Conservation (phyloP, 1,284 basidiomycete species). For the Cryptococcus sp. region DNA sequence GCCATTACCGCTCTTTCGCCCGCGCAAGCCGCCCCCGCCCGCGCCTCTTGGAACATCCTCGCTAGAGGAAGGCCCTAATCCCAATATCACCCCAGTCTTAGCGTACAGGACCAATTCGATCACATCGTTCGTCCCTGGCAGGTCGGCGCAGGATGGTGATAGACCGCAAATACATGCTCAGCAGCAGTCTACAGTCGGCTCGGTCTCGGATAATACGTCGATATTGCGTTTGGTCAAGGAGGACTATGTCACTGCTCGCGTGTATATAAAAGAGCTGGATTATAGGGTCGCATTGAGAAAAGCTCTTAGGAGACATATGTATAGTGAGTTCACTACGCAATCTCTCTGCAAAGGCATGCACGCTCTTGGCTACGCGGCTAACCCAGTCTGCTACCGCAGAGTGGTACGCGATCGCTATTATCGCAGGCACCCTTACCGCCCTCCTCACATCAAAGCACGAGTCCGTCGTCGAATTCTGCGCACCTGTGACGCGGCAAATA, state of each 20-base stretch:
- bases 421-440: constrained; percentile 37
- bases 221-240: constrained; percentile 29
- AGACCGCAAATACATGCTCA: too few relatives aligned
- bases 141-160: too few relatives aligned
- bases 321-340: constrained; percentile 29
- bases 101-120: too few relatives aligned
- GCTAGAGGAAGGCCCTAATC: too few relatives aligned
- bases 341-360: not conserved
- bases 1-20: too few relatives aligned
- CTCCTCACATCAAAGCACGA: constrained; percentile 44
- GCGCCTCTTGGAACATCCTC: too few relatives aligned
- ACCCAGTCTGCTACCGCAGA: constrained; percentile 18
- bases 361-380: not conserved
- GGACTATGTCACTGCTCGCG: constrained; percentile 27
- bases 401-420: constrained; percentile 43
- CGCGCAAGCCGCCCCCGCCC: too few relatives aligned
- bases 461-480: constrained; percentile 39
- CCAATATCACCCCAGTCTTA: too few relatives aligned
- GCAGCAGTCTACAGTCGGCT: too few relatives aligned
- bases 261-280: constrained; percentile 35
- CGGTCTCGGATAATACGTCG: constrained; percentile 1
- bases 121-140: too few relatives aligned
- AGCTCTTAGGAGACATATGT: constrained; percentile 27
- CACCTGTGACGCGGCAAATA: constrained; percentile 35
- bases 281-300: constrained; percentile 25